Evolutionary conservation across 768 basidiomycete genomes (phyloP).

Genomic region (Pleurotus pulmonarius): DNA sequence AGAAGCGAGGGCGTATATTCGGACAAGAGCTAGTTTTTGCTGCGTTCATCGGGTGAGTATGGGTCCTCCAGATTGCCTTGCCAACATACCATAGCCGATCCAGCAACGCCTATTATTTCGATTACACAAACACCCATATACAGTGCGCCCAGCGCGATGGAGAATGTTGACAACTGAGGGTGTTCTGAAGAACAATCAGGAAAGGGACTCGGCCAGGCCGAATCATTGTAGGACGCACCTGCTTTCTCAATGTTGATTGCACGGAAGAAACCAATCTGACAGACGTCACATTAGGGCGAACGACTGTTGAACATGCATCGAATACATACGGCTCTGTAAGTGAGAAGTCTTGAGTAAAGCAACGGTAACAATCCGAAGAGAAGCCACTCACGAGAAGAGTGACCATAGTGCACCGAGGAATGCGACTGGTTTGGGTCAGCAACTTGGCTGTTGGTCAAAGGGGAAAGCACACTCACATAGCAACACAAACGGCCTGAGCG

Average conservation of each 20-base stretch:
- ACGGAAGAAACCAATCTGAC: conserved; percentile 61
- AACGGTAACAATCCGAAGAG: neutral
- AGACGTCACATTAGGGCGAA: neutral
- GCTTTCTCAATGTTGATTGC: conserved; percentile 41
- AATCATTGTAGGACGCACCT: conserved; percentile 34
- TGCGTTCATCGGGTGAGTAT: conserved; percentile 16
- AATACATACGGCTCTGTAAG: conserved; percentile 28
- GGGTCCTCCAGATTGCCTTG: neutral
- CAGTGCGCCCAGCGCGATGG: conserved; percentile 57
- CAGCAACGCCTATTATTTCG: conserved; percentile 52
- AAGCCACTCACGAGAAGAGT: conserved; percentile 54
- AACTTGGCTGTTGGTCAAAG: neutral
- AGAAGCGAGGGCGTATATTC: conserved; percentile 53
- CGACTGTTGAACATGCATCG: too few relatives aligned
- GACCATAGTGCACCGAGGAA: conserved; percentile 54
- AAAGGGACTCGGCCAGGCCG: neutral
- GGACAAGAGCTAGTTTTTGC: conserved; percentile 54
- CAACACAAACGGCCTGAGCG: conserved; percentile 59
- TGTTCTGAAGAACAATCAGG: conserved; percentile 26
- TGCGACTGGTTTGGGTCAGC: conserved; percentile 27
- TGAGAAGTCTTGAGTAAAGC: neutral
- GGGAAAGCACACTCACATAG: conserved; percentile 24
- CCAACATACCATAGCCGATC: conserved; percentile 45
- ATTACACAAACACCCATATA: conserved; percentile 50
- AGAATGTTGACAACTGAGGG: conserved; percentile 46